Conservation (phyloP, 2,329 filamentous ascomycete genomes). For the Ophiostoma triangulosporum region DNA sequence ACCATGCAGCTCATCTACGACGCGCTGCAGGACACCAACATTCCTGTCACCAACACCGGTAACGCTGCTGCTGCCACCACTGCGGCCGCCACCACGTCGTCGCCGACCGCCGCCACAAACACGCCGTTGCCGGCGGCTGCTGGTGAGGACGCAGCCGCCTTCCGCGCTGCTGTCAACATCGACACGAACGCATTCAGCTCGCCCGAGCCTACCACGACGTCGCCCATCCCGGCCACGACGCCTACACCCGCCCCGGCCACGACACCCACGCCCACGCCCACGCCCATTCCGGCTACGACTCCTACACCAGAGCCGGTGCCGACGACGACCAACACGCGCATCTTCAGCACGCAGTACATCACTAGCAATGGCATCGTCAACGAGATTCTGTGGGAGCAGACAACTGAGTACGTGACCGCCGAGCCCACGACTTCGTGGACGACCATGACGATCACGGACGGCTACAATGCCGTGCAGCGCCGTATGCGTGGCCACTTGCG, state of each 20-base stretch:
- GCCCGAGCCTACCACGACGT: background rate
- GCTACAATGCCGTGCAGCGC: constrained; percentile 17
- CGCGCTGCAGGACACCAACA: constrained; percentile 5
- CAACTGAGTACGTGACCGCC: constrained; percentile 36
- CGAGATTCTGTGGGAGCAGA: constrained; percentile 45
- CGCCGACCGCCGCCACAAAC: constrained; percentile 4
- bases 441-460: constrained; percentile 21
- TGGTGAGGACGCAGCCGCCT: no score
- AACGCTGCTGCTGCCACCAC: constrained; percentile 1
- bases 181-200: background rate
- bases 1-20: constrained; percentile 10
- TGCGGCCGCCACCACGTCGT: constrained; percentile 7
- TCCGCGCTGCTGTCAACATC: constrained; percentile 9
- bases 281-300: background rate
- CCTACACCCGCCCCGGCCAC: constrained; percentile 1
- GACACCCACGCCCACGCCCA: background rate
- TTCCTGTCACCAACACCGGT: constrained; percentile 5
- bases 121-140: background rate
- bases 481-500: constrained; percentile 24
- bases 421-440: constrained; percentile 27
- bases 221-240: background rate
- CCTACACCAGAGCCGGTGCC: constrained; percentile 19
- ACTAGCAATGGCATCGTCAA: constrained; percentile 37
- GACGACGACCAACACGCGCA: constrained; percentile 17
- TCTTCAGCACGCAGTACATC: constrained; percentile 38